These are phyloP conservation scores for Apiospora phragmitis DNA, from an alignment of 2,329 filamentous ascomycete genomes.

Conservation along the genomic window DNA sequence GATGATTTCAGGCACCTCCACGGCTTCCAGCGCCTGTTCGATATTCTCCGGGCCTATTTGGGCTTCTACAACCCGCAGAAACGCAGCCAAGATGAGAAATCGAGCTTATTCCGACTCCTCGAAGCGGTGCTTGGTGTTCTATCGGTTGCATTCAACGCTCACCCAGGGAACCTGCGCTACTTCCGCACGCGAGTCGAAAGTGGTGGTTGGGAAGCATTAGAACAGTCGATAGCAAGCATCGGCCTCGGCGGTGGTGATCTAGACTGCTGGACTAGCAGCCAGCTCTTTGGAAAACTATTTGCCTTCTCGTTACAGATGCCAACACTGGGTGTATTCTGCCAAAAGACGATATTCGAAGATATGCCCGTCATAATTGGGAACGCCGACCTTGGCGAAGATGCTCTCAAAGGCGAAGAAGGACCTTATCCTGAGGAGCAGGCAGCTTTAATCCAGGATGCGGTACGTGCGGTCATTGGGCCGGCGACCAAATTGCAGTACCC, in stretches of 20 bases:
- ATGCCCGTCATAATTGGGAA: constrained; percentile 23
- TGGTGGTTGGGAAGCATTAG: constrained; percentile 76
- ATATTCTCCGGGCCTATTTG: constrained; percentile 68
- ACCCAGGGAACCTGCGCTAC: constrained; percentile 85
- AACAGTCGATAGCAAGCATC: constrained; percentile 70
- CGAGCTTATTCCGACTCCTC: constrained; percentile 66
- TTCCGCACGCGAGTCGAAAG: constrained; percentile 76
- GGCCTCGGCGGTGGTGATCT: constrained; percentile 65
- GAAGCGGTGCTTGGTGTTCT: constrained; percentile 73
- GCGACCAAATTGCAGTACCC: constrained; percentile 58
- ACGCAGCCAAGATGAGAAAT: constrained; percentile 62
- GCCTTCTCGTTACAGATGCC: constrained; percentile 81
- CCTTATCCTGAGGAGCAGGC: constrained; percentile 26
- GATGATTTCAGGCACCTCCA: constrained; percentile 81
- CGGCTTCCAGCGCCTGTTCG: constrained; percentile 75
- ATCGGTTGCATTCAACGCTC: constrained; percentile 72
- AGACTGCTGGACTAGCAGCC: constrained; percentile 67
- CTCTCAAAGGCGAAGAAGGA: constrained; percentile 20
- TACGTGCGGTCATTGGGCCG: constrained; percentile 51
- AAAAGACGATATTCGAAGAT: constrained; percentile 36
- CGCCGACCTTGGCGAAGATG: constrained; percentile 21
- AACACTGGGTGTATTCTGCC: constrained; percentile 69
- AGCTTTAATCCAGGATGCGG: constrained; percentile 33
- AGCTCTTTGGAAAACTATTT: constrained; percentile 80
- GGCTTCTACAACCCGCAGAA: constrained; percentile 74